phyloP scores from a whole-genome alignment of 768 basidiomycete genomes.

The Suillus occidentalis region DNA sequence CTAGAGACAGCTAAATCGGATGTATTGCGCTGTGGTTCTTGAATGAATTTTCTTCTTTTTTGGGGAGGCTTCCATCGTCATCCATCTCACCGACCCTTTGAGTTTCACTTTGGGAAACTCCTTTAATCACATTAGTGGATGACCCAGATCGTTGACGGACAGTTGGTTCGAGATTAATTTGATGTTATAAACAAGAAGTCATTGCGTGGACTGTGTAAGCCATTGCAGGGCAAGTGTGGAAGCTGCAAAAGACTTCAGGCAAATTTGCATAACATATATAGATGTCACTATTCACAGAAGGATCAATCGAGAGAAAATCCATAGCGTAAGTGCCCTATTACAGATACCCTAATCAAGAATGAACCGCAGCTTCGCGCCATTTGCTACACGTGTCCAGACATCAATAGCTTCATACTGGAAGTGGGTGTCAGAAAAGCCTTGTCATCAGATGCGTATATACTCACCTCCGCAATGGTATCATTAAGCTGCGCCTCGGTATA shows the following conservation, averaged over 20 bases:
- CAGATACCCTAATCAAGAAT: slow-evolving; percentile 31
- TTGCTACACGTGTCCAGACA: slow-evolving; percentile 80
- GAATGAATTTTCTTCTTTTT: background rate
- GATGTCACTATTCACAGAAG: background rate
- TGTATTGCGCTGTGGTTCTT: background rate
- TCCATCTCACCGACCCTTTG: background rate
- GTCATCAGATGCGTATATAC: slow-evolving; percentile 22
- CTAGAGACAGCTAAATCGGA: background rate
- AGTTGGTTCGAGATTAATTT: background rate
- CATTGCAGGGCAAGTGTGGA: background rate
- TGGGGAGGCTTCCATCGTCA: background rate
- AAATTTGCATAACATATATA: background rate
- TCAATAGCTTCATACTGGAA: slow-evolving; percentile 84
- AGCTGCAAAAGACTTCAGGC: background rate
- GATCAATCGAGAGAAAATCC: background rate
- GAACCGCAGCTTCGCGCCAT: slow-evolving; percentile 79
- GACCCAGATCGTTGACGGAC: background rate
- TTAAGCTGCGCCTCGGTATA: slow-evolving; percentile 91
- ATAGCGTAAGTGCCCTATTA: background rate
- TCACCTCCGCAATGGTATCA: slow-evolving; percentile 79
- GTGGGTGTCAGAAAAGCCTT: slow-evolving; percentile 14
- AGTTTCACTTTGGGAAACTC: background rate
- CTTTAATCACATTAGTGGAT: no score
- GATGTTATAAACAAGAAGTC: background rate
- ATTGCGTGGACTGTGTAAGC: background rate